Evolutionary conservation across 2,329 filamentous ascomycete genomes (phyloP).

Genomic region (Fusarium anguioides): DNA sequence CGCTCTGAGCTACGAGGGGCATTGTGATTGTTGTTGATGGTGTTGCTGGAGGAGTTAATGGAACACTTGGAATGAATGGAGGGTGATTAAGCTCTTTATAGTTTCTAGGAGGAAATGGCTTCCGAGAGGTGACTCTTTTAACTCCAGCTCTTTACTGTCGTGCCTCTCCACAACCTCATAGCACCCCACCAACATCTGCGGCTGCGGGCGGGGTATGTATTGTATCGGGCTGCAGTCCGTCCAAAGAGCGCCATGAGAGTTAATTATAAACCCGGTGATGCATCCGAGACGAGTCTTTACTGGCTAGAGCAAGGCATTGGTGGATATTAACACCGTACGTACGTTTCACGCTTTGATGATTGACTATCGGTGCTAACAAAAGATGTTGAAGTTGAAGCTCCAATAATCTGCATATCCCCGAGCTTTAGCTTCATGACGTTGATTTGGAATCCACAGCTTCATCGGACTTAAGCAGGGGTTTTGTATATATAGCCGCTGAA

Average conservation of each 20-base stretch:
- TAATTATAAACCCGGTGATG: background rate
- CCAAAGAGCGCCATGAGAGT: conserved; percentile 1
- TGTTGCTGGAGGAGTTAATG: background rate
- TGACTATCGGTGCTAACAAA: background rate
- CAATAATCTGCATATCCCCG: background rate
- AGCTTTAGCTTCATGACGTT: conserved; percentile 30
- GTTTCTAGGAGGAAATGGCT: background rate
- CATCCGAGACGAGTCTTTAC: conserved; percentile 1
- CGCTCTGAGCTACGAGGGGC: conserved; percentile 58
- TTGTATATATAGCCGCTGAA: background rate
- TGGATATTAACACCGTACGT: background rate
- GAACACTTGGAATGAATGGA: background rate
- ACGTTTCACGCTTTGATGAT: background rate
- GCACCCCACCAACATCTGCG: conserved; percentile 26
- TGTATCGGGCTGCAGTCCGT: background rate
- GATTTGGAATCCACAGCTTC: background rate
- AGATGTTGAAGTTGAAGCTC: background rate
- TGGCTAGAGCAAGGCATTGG: background rate
- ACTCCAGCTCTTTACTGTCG: conserved; percentile 33
- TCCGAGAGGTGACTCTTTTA: conserved; percentile 39
- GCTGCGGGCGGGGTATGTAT: conserved; percentile 35
- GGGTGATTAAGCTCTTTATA: conserved; percentile 13
- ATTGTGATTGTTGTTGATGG: conserved; percentile 48
- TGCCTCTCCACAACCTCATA: conserved; percentile 8
- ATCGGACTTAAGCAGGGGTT: background rate